Conservation (phyloP, 106 monocot genomes). For the Chionographis japonica region DNA sequence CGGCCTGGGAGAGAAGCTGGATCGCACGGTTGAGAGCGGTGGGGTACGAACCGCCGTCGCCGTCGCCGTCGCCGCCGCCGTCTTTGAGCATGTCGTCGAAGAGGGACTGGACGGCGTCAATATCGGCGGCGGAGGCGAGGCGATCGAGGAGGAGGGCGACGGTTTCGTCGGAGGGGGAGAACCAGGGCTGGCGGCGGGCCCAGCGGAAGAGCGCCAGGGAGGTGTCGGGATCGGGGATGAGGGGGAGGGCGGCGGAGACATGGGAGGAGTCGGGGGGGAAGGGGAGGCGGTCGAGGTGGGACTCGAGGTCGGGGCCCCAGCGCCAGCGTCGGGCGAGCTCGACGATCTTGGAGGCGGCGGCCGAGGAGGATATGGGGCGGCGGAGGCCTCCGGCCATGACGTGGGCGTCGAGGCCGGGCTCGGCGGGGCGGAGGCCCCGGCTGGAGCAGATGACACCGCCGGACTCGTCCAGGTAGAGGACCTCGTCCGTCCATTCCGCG, state of each 20-base stretch:
- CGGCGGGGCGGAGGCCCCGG: slow-evolving; percentile 47
- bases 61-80: slow-evolving; percentile 1
- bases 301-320: slow-evolving; percentile 56
- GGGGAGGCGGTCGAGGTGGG: slow-evolving; percentile 44
- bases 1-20: slow-evolving; percentile 29
- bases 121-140: slow-evolving; percentile 31
- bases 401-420: slow-evolving; percentile 33
- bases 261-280: slow-evolving; percentile 28
- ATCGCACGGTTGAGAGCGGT: slow-evolving; percentile 39
- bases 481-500: slow-evolving; percentile 41
- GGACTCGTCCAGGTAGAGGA: slow-evolving; percentile 69
- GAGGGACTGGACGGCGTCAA: slow-evolving; percentile 42
- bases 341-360: slow-evolving; percentile 35
- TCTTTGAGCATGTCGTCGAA: slow-evolving; percentile 49
- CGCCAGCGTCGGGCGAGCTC: slow-evolving; percentile 42
- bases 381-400: slow-evolving; percentile 29
- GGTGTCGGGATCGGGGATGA: slow-evolving; percentile 35
- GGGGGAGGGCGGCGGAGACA: slow-evolving; percentile 25
- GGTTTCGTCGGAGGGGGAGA: slow-evolving; percentile 32
- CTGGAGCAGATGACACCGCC: slow-evolving; percentile 46
- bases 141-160: slow-evolving; percentile 44
- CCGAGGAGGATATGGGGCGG: slow-evolving; percentile 21
- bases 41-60: slow-evolving; percentile 1
- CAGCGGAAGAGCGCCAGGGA: slow-evolving; percentile 71
- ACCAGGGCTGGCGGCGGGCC: slow-evolving; percentile 77